phyloP scores from a whole-genome alignment of 805 yeast genomes.

The Yamadazyma kitorensis region DNA sequence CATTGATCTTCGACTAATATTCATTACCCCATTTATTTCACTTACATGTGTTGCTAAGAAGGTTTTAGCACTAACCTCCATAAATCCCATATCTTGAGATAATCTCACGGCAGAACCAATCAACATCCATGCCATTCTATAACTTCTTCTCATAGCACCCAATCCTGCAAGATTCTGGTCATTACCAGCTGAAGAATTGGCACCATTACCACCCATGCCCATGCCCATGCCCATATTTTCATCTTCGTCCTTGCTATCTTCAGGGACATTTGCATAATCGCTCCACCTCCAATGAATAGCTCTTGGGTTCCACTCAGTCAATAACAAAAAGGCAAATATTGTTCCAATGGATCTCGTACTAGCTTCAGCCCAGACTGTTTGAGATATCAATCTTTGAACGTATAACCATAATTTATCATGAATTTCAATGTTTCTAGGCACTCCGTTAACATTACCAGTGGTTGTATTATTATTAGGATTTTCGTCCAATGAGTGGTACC shows the following conservation, averaged over 20 bases:
- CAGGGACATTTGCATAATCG: slow-evolving; percentile 72
- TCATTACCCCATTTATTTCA: slow-evolving; percentile 80
- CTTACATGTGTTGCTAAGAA: slow-evolving; percentile 82
- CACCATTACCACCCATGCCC: neutral
- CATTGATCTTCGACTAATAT: slow-evolving; percentile 77
- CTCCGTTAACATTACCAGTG: slow-evolving; percentile 23
- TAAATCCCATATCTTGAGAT: slow-evolving; percentile 82
- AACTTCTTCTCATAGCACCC: slow-evolving; percentile 82
- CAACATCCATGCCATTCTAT: slow-evolving; percentile 92
- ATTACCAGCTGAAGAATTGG: slow-evolving; percentile 13
- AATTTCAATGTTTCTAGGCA: slow-evolving; percentile 53
- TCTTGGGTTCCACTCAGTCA: slow-evolving; percentile 95
- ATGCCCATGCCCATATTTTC: neutral
- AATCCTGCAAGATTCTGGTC: slow-evolving; percentile 63
- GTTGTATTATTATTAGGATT: slow-evolving; percentile 36
- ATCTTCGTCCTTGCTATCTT: slow-evolving; percentile 23
- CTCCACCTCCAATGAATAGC: slow-evolving; percentile 88
- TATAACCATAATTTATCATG: slow-evolving; percentile 84
- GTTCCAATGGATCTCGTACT: slow-evolving; percentile 86
- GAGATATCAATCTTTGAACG: slow-evolving; percentile 76
- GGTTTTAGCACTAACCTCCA: slow-evolving; percentile 69
- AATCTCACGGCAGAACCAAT: slow-evolving; percentile 83
- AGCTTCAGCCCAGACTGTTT: slow-evolving; percentile 93
- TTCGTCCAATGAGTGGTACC: slow-evolving; percentile 64
- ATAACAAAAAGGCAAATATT: slow-evolving; percentile 73